Conservation (phyloP, 257 asterid species). For the Ocimum tenuiflorum region DNA sequence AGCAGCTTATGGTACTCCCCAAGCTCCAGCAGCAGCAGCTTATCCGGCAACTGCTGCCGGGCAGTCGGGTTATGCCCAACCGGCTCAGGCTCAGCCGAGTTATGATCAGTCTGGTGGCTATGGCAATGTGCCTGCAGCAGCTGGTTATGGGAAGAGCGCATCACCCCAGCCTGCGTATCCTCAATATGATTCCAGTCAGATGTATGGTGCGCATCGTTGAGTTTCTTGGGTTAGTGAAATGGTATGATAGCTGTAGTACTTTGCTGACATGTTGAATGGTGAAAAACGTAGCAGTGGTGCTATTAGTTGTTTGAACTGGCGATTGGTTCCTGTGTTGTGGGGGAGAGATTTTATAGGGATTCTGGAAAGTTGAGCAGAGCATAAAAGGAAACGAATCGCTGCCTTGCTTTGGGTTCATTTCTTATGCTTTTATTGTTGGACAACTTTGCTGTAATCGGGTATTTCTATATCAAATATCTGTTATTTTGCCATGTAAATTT, state of each 20-base stretch:
- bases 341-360: no score
- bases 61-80: slow-evolving; percentile 63
- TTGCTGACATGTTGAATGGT: no score
- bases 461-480: no score
- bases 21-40: slow-evolving; percentile 32
- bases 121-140: slow-evolving; percentile 42
- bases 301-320: no score
- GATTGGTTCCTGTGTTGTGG: no score
- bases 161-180: slow-evolving; percentile 62
- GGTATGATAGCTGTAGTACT: no score
- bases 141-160: slow-evolving; percentile 45
- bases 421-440: no score
- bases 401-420: no score
- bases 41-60: slow-evolving; percentile 46
- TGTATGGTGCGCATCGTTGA: slow-evolving; percentile 73
- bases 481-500: no score
- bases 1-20: slow-evolving; percentile 42
- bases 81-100: slow-evolving; percentile 49
- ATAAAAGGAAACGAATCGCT: no score
- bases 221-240: neutral
- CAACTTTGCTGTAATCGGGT: neutral
- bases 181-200: slow-evolving; percentile 68
- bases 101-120: slow-evolving; percentile 80
- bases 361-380: no score
- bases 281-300: no score